Conservation (phyloP, 306 rosid species). For the Abrus pulchellus region DNA sequence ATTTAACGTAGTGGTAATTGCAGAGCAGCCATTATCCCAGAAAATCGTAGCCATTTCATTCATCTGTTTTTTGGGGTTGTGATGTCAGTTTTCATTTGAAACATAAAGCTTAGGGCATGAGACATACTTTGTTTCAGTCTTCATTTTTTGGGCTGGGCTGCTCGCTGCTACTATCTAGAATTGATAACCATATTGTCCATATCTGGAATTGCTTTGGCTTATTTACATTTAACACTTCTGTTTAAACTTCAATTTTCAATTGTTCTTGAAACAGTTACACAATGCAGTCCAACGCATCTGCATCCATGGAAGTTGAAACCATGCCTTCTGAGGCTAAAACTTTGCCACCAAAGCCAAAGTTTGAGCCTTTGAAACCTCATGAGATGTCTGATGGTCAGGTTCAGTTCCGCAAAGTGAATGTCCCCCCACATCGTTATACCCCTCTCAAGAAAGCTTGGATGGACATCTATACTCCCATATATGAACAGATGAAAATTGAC, state of each 20-base stretch:
- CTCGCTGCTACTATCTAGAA: not conserved
- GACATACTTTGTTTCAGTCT: not conserved
- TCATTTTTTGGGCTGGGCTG: too few species aligned
- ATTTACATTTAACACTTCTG: not conserved
- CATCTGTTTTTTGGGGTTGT: not conserved
- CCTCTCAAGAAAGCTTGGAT: constrained; percentile 93
- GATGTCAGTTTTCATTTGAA: not conserved
- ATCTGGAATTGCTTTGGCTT: not conserved
- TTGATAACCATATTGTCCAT: not conserved
- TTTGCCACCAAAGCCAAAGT: constrained; percentile 76
- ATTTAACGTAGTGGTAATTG: too few species aligned
- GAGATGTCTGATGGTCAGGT: constrained; percentile 88
- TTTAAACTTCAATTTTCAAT: not conserved
- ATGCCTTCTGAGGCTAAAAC: constrained; percentile 46
- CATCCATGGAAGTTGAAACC: constrained; percentile 71
- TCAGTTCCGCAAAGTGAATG: constrained; percentile 83
- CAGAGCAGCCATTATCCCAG: too few species aligned
- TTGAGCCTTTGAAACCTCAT: constrained; percentile 82
- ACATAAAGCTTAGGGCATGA: not conserved
- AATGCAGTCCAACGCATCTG: constrained; percentile 66
- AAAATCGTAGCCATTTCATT: too few species aligned
- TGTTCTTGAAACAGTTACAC: constrained; percentile 35
- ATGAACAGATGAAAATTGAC: constrained; percentile 86
- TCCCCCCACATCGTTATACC: constrained; percentile 82
- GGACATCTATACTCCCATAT: constrained; percentile 83